Conservation (phyloP, 371 early-diverging fungal species). For the Mortierella sp. region DNA sequence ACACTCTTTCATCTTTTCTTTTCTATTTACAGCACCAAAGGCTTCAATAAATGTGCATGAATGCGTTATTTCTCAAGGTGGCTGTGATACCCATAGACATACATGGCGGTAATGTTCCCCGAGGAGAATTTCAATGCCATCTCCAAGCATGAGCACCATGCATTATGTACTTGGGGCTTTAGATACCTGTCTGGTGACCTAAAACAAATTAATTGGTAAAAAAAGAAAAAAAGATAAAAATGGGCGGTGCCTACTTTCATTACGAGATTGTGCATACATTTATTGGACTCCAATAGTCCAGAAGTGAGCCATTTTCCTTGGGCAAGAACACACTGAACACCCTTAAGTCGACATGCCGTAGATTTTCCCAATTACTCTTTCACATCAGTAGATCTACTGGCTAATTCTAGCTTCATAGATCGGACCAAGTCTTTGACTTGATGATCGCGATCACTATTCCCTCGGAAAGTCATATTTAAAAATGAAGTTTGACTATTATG, state of each 20-base stretch:
- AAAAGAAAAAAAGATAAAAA: too few species aligned
- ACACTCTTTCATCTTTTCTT: background rate
- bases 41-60: too few species aligned
- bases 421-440: background rate
- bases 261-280: constrained; percentile 1
- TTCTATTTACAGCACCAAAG: background rate
- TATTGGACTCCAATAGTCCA: constrained; percentile 18
- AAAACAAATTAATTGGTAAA: too few species aligned
- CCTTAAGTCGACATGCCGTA: background rate
- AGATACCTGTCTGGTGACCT: too few species aligned
- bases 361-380: too few species aligned
- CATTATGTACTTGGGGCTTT: too few species aligned
- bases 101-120: background rate
- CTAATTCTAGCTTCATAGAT: background rate
- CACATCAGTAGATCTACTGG: too few species aligned
- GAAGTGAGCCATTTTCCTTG: background rate
- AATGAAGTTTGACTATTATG: background rate
- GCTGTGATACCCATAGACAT: too few species aligned
- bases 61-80: too few species aligned
- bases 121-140: background rate
- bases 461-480: background rate
- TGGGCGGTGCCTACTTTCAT: background rate
- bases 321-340: background rate
- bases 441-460: background rate
- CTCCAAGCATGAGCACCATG: background rate